Conservation (phyloP, 352 stramenopile species). For the Phytophthora cactorum region DNA sequence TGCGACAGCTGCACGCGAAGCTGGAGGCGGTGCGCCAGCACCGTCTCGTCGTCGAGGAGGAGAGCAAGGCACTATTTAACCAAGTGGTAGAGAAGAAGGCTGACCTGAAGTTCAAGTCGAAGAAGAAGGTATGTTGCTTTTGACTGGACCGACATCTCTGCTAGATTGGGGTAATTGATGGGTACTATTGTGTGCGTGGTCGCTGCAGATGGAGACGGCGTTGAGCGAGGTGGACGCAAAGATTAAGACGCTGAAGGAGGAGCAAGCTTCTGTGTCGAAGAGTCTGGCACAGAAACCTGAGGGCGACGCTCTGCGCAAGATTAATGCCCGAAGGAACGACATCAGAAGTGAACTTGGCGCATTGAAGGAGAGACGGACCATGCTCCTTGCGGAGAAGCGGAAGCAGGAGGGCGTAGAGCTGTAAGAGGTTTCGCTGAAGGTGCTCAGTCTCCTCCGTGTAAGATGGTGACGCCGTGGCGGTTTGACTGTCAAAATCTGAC, state of each 20-base stretch:
- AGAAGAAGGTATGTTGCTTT: constrained; percentile 72
- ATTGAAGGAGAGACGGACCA: constrained; percentile 83
- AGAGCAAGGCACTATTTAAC: constrained; percentile 91
- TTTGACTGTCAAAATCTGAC: constrained; percentile 30
- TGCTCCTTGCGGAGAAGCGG: constrained; percentile 79
- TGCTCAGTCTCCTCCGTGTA: constrained; percentile 18
- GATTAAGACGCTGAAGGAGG: constrained; percentile 80
- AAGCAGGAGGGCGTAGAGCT: constrained; percentile 79
- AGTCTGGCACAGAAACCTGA: constrained; percentile 76
- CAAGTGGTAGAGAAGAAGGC: constrained; percentile 91
- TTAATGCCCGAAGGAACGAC: constrained; percentile 84
- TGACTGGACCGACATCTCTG: background rate
- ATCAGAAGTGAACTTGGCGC: constrained; percentile 86
- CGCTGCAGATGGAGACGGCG: constrained; percentile 70
- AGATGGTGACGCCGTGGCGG: constrained; percentile 19
- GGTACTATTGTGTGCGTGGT: constrained; percentile 1
- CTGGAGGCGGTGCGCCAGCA: constrained; percentile 87
- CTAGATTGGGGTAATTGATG: constrained; percentile 6
- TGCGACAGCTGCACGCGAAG: constrained; percentile 84
- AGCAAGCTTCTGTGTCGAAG: constrained; percentile 83
- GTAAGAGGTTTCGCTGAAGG: constrained; percentile 30
- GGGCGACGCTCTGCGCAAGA: constrained; percentile 78
- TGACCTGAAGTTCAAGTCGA: constrained; percentile 89
- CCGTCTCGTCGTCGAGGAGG: constrained; percentile 85
- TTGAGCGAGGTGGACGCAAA: constrained; percentile 86